Evolutionary conservation across 208 protist genomes (phyloP), one percentile per base, ranked within the genome.

Genomic region (Leishmania guyanensis): DNA sequence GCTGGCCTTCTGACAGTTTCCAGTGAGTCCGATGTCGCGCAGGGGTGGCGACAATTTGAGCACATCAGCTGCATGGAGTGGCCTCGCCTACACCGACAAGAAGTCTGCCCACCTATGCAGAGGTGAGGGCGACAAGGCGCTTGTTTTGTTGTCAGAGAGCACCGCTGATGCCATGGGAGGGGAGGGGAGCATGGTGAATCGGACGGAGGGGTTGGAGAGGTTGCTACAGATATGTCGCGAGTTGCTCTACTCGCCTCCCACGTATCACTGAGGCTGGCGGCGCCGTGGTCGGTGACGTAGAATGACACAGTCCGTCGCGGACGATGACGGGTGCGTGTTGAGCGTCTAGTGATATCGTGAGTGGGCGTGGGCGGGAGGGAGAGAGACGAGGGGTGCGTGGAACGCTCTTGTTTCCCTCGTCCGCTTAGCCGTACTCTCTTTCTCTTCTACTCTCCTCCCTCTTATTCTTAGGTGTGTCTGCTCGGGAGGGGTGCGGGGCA

Each of bases 131-230:
- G 54, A 43, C 54, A 3, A 14, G 29, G 22, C 58, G 3, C n/a
- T 39, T 5, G 12, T 33, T 70, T 33, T 16, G 33, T 50, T 48
- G 20, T 51, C 36, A 69, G 29, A 9, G 36, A 72, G 17, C 36
- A 66, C 58, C 51, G 53, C 26, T 54, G 80, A 66, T 8, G 74
- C 89, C 20, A 66, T 89, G 77, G 78, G 65, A 4, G 22, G 91
- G 29, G 78, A 92, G 65, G 64, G 90, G 43, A 70, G 79, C 39
- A 82, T 95, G 53, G 71, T 92, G 54, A 69, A 56, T 22, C 82
- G 83, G 9, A 90, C 91, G 1, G 84, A 86, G 71, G 17, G 79
- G n/a, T 54, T 95, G 64, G 88, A 92, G 74, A 72, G 74, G 26
- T 71, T 87, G 75, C 58, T 93, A 16, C 53, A 26, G 46, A 56